Evolutionary conservation across 257 asterid species (phyloP).

Genomic region (Solanum pimpinellifolium): DNA sequence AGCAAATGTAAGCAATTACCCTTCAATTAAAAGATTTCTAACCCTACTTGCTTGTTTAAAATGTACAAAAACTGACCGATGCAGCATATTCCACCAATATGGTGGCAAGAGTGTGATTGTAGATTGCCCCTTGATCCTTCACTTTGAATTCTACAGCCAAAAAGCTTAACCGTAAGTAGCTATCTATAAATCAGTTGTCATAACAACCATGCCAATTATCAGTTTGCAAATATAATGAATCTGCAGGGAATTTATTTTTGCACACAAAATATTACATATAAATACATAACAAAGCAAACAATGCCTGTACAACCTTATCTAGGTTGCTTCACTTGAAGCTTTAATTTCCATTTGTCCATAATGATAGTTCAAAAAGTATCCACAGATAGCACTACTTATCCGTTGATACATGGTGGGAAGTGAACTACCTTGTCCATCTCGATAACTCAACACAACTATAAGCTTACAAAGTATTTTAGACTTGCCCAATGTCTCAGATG

Average conservation of each 20-base stretch:
- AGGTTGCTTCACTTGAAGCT: background rate
- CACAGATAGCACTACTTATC: background rate
- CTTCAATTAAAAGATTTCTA: background rate
- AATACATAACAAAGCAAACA: background rate
- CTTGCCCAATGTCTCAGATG: background rate
- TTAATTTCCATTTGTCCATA: background rate
- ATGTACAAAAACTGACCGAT: slow-evolving; percentile 46
- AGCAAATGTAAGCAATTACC: background rate
- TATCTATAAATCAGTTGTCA: background rate
- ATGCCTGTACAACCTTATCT: background rate
- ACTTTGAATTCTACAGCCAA: slow-evolving; percentile 50
- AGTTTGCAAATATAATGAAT: background rate
- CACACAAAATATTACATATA: background rate
- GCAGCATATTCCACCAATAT: slow-evolving; percentile 87
- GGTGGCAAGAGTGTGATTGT: slow-evolving; percentile 75
- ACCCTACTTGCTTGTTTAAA: background rate
- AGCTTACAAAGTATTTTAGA: background rate
- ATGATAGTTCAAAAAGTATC: background rate
- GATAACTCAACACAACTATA: background rate
- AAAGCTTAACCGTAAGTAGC: background rate
- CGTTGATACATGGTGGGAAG: background rate
- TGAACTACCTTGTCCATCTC: background rate
- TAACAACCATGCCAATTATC: background rate
- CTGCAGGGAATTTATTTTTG: background rate
- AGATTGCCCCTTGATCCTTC: slow-evolving; percentile 24